These are phyloP conservation scores for Xylariaceae sp. DNA, from an alignment of 2,329 filamentous ascomycete genomes.

Conservation along the genomic window DNA sequence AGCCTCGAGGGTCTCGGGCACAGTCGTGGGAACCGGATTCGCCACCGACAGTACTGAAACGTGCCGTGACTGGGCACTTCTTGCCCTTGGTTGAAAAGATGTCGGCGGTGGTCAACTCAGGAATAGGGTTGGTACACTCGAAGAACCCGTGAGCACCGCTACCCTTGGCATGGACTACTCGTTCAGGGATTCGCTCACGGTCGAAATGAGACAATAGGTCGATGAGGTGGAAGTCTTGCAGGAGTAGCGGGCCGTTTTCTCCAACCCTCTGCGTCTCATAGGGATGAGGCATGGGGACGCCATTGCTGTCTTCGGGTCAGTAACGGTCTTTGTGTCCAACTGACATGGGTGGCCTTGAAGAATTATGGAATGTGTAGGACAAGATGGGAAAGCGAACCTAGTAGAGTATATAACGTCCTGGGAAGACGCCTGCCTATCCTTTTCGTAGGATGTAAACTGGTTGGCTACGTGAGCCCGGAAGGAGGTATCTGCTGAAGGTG, in stretches of 20 bases:
- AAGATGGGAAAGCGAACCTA: conserved; percentile 41
- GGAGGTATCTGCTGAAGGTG: conserved; percentile 29
- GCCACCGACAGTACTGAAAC: conserved; percentile 74
- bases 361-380: background rate
- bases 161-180: conserved; percentile 19
- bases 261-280: conserved; percentile 21
- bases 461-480: conserved; percentile 33
- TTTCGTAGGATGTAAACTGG: conserved; percentile 34
- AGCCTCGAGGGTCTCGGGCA: conserved; percentile 64
- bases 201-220: conserved; percentile 26
- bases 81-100: conserved; percentile 60
- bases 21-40: conserved; percentile 51
- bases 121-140: conserved; percentile 42
- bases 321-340: too few species aligned
- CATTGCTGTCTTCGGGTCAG: conserved; percentile 14
- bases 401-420: conserved; percentile 47
- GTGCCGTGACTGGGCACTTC: conserved; percentile 60
- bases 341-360: background rate
- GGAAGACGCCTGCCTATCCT: conserved; percentile 35
- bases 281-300: conserved; percentile 20
- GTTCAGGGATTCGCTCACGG: conserved; percentile 21
- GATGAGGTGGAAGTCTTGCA: conserved; percentile 26
- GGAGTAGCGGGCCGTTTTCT: conserved; percentile 20
- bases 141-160: conserved; percentile 17
- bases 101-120: conserved; percentile 44